Conservation (phyloP, 768 basidiomycete genomes). For the Xanthoconium purpureum region DNA sequence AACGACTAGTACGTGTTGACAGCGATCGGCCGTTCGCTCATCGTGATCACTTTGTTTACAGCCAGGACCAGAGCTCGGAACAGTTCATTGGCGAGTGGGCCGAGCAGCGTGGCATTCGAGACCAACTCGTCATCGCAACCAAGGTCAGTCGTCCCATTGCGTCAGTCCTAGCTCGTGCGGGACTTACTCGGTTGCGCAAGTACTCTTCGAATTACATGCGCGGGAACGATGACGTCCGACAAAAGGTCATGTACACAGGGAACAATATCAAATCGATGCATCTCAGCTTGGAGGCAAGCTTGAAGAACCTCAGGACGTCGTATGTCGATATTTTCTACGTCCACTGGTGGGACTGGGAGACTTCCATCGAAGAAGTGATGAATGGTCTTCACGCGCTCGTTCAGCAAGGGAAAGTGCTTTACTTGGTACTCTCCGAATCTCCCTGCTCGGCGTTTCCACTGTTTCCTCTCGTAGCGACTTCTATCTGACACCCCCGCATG, state of each 20-base stretch:
- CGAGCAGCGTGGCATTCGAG: conserved; percentile 39
- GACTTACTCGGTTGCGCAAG: conserved; percentile 12
- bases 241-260: conserved; percentile 32
- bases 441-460: no score
- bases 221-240: conserved; percentile 11
- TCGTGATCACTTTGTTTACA: conserved; percentile 6
- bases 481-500: conserved; percentile 37
- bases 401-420: conserved; percentile 41
- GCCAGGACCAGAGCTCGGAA: conserved; percentile 58
- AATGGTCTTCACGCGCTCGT: conserved; percentile 43
- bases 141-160: conserved; percentile 20
- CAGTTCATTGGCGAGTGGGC: conserved; percentile 51
- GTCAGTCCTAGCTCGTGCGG: no score
- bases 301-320: conserved; percentile 51
- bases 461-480: no score
- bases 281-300: conserved; percentile 30
- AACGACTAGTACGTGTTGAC: conserved; percentile 37
- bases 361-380: conserved; percentile 46
- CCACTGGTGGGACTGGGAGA: conserved; percentile 51
- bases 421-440: conserved; percentile 20
- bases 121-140: conserved; percentile 49
- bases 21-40: neutral
- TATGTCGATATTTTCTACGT: conserved; percentile 58
- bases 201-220: conserved; percentile 18
- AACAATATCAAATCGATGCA: conserved; percentile 37